Base-by-base conservation (phyloP, 2,329 filamentous ascomycete species). In the Colletotrichum incanum region DNA sequence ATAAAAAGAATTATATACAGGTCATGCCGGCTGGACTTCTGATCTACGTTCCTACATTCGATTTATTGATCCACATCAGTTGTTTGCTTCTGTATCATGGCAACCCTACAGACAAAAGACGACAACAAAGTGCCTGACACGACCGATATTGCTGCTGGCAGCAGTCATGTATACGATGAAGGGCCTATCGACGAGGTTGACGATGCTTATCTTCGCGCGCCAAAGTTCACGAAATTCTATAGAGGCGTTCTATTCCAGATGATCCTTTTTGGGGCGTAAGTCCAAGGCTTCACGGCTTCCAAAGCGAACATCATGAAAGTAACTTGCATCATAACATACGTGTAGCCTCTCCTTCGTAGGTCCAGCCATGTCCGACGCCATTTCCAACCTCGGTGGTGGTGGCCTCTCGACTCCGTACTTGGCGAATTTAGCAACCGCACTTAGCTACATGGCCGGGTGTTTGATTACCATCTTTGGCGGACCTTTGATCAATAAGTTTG, bases 401-500 rank as follows among this genome's bases (percentile, higher is more conserved):
- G 67, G 67, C 5, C 54, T 71, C 23, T 71, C 67, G n/a, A 67
- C 67, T 2, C 67, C 67, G 37, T 71, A 71, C 31, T n/a, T 71
- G 26, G 67, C 67, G 26, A 71, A 71, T 45, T 34, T 71, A 39
- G 67, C 67, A 16, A 71, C 55, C 26, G 23, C 67, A 3, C 67
- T 71, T 12, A 67, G 49, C 47, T 71, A 67, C 41, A 34, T 45
- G 45, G 47, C 67, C 11, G 67, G 67, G 5, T 71, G 67, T 12
- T 5, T 71, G 12, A 60, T 66, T 31, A 67, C 67, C 1, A 18
- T 71, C 16, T 78, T 80, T 11, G 81, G 81, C 26, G 81, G 81
- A 0, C 81, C 81, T 1, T 65, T 83, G 60, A 82, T 83, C 73
- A 83, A 82, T 73, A 82, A 82, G 62, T 65, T 83, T 9, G 81